phyloP scores from a whole-genome alignment of 2,329 filamentous ascomycete genomes.

The Stachybotrys chlorohalonatus region DNA sequence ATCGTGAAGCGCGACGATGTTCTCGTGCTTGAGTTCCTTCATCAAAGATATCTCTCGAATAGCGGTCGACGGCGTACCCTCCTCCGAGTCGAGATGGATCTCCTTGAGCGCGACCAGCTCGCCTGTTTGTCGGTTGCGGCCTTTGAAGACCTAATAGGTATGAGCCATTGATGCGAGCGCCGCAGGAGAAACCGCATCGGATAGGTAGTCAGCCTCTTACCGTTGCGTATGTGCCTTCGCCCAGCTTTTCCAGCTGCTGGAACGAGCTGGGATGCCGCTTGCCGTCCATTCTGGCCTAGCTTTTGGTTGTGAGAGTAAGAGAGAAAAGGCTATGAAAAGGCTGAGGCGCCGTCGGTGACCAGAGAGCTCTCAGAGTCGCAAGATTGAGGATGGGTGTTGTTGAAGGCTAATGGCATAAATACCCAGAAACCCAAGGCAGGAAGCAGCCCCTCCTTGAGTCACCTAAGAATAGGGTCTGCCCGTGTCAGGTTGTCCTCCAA shows the following conservation, averaged over 20 bases:
- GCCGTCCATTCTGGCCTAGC: conserved; percentile 62
- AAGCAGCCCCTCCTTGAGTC: neutral
- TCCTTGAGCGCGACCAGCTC: conserved; percentile 96
- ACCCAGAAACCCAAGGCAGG: no score
- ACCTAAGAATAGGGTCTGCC: neutral
- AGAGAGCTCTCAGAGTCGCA: no score
- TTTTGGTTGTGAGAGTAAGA: neutral
- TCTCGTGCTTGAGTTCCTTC: conserved; percentile 99
- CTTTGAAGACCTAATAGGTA: conserved; percentile 78
- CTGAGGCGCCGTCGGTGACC: no score
- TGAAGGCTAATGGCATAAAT: no score
- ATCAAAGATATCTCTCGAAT: conserved; percentile 98
- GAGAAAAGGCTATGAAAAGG: no score
- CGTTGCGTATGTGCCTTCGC: conserved; percentile 97
- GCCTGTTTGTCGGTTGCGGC: conserved; percentile 91
- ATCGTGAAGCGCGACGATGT: conserved; percentile 94
- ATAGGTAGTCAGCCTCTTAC: conserved; percentile 40
- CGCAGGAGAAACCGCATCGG: neutral
- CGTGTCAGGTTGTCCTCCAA: neutral
- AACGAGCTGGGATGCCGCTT: conserved; percentile 92
- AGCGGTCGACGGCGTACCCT: conserved; percentile 92
- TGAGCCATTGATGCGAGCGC: conserved; percentile 6
- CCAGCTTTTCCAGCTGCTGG: conserved; percentile 98
- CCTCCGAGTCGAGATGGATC: conserved; percentile 96
- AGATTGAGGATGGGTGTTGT: no score